Evolutionary conservation across 2,329 filamentous ascomycete genomes (phyloP), one percentile per base, ranked within the genome.

Genomic region (Pseudocercospora ulei): DNA sequence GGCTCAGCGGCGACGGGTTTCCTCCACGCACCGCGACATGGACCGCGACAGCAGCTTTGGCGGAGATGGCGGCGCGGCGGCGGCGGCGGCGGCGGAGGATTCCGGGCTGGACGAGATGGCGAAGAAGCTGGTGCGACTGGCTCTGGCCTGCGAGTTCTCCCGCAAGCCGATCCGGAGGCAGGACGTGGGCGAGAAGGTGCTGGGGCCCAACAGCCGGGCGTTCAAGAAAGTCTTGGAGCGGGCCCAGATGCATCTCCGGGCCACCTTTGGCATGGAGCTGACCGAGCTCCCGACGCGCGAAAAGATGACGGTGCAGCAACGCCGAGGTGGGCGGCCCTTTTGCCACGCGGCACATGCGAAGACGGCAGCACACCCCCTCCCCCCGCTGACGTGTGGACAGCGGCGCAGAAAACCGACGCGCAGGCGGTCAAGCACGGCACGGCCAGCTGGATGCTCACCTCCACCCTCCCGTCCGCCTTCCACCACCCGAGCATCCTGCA

Each of bases 261-360:
- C 65, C 1, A 71, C 78, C 1, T 96, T 94, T 62, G 90, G 90
- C n/a, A 94, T 96, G 86, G 73, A 87, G 59, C 73, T 98, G 70
- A 70, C 76, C 3, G 87, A 95, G 62, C 68, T 96, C 34, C 86
- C 90, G 0, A 68, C 73, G 1, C 75, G 73, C 54, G 88, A 95
- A 55, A 92, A 86, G 61, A 72, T 82, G 33, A 85, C 85, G 0
- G 63, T 94, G 20, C 77, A 76, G 43, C 82, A 93, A 57, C 75
- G 84, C 52, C 78, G 82, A 69, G 82, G 80, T 78, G 64, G 44
- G 35, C 20, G 12, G 31, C 5, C 2, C 7, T 25, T 9, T 30
- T 14, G 5, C 35, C 7, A 6, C 23, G 30, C n/a, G 1, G 24
- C 8, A 30, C 13, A 36, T 24, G 35, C 28, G 30, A 12, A 45